Evolutionary conservation across 768 basidiomycete species (phyloP), one percentile per base, ranked within the genome.

Genomic region (Hebeloma cylindrosporum): DNA sequence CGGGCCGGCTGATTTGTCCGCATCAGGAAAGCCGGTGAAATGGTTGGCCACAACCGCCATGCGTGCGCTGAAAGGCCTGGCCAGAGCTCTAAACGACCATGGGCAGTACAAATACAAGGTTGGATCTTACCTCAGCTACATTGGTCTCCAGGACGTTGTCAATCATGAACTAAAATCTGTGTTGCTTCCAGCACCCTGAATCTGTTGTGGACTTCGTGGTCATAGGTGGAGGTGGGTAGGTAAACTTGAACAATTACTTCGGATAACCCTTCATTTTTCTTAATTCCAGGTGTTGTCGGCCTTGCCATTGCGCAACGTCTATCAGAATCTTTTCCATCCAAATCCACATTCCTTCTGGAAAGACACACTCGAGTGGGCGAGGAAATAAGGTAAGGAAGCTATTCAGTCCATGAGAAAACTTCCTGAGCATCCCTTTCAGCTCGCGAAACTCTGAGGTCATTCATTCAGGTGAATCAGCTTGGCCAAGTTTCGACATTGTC

Each of bases 381-480:
- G 61, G 94, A 97, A 63, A 95, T 72, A 16, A 95, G 91, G 90
- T 83, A 55, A 16, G 55, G 40, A 27, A 20, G 33, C 4, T 27
- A 6, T 32, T 25, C 21, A 36, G 9, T 21, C 20, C 11, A n/a
- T 10, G 43, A 18, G n/a, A 8, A 17, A 28, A 21, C 32, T 26
- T 29, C 39, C 27, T 42, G 17, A 47, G 32, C 29, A 37, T 13
- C 14, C 28, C 14, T 7, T 33, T 35, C 32, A 93, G 93, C 62
- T 93, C 90, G 29, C 80, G 94, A 11, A 96, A 95, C 62, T 94
- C 93, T 0, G 94, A 96, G 59, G 94, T 98, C 17, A 87, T 97
- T 20, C 94, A 97, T 68, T 85, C 89, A 48, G 93, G 88, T 82
- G 58, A 31, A 60, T 48, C 17, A 23, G 9, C 2, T 40, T 36